Evolutionary conservation across 352 stramenopile species (phyloP), one percentile per base, ranked within the genome.

Genomic region (Thalassiosira exigua): DNA sequence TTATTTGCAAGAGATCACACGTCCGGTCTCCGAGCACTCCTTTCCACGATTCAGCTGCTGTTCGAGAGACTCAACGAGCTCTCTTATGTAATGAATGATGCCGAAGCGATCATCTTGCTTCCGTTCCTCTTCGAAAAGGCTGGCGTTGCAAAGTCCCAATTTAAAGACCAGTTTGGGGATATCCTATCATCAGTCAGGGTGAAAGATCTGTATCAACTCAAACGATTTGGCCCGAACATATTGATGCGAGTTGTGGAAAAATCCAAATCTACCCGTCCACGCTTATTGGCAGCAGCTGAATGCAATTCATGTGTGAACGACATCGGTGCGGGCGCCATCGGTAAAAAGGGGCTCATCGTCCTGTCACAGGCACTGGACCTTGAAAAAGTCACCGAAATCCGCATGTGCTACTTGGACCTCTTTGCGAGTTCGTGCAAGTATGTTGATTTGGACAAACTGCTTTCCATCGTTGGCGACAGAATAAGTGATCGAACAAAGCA

Each of bases 1-100:
- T 41, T 95, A 9, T 91, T 75, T 51, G 73, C 68, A 21, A 88
- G 85, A 68, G 88, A 95, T 29, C 87, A 86, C 21, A 92, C 88
- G 14, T 75, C 82, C 50, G 90, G 88, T 7, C 52, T 93, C 12
- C 78, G 89, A 30, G 66, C 75, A 52, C 60, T 94, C 21, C 66
- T 94, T 11, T 57, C 75, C 50, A 73, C 89, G 27, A 54, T 87
- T 71, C 30, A 54, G 32, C 53, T 79, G 50, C 50, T 95, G 19
- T 71, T 82, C 44, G 53, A 78, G 19, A 48, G 69, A 59, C 82
- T 87, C 29, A 68, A 87, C 57, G 77, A 90, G 32, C 57, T 95
- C 19, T 76, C 76, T 7, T 86, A 86, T 58, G 36, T 46, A 1
- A 60, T 85, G 4, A 61, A 71, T 56, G 87, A 94, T 51, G 54